Base-by-base conservation (phyloP, 2,329 filamentous ascomycete species). In the Microcyclosporella mali region DNA sequence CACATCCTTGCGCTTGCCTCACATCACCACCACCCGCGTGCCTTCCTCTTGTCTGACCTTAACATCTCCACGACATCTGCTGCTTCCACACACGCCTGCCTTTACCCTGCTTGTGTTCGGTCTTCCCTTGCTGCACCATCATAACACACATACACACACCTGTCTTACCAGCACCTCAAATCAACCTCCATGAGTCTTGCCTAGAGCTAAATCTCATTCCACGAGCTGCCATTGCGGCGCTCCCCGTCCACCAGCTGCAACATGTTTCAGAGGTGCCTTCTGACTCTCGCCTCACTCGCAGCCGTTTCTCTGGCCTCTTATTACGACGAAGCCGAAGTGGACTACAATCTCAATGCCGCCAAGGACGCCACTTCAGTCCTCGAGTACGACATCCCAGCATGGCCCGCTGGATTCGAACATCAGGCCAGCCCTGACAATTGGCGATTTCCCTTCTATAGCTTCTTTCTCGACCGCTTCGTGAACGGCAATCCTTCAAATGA, bases 401-500 rank as follows among this genome's bases (percentile, higher is more conserved):
- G 46, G 63, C 70, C 65, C 74, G 64, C 43, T 7, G 47, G 31
- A 3, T 51, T 53, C 63, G n/a, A 64, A 70, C 47, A 74, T 78
- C 56, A 62, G 14, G 63, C 67, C 0, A 82, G 78, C 15, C 79
- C 80, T 1, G 58, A 66, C 0, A 82, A 78, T 52, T 84, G 80
- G 80, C 70, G 80, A 18, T 73, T 83, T 47, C 80, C 80, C 0
- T 77, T 82, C 56, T 84, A 84, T 58, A 80, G 77, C 7, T 64
- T 83, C 34, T 81, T 81, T 56, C 62, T 81, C 9, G 79, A 83
- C 58, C 68, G 77, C 46, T 83, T 76, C 53, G 77, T 80, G 32
- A 82, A 83, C 53, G 79, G 79, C 15, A 74, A 83, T 52, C 79
- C 79, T 6, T 69, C 67, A 2, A 83, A 83, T 56, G 79, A 83